Percentiles rank a stretch among this genome's conserved stretches.
Evolutionary conservation across 768 basidiomycete species (phyloP).

Genomic region (Gloeopeniophorella convolvens): DNA sequence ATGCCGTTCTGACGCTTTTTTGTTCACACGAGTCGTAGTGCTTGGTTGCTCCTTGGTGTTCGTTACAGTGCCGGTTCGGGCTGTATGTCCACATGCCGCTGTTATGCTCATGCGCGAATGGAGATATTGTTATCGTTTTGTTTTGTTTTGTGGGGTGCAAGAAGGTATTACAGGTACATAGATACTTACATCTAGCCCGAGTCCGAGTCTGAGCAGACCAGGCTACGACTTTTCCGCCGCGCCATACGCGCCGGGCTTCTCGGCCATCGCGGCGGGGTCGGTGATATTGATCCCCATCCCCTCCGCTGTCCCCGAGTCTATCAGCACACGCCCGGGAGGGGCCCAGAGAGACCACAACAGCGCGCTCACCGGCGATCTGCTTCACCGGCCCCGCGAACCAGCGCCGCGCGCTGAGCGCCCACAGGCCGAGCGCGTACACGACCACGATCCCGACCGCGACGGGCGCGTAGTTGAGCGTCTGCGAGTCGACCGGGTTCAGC

Average conservation of each 20-base stretch:
- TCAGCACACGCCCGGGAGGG: background rate
- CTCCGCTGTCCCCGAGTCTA: slow-evolving; percentile 32
- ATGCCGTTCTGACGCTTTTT: too few species aligned
- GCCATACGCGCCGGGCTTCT: background rate
- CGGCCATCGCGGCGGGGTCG: slow-evolving; percentile 29
- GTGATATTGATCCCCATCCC: slow-evolving; percentile 44
- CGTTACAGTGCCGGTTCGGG: too few species aligned
- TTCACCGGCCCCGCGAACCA: slow-evolving; percentile 69
- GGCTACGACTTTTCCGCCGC: too few species aligned
- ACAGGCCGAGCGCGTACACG: slow-evolving; percentile 57
- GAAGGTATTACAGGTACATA: too few species aligned
- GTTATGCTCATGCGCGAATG: too few species aligned
- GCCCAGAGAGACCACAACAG: background rate
- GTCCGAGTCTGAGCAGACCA: too few species aligned
- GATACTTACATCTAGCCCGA: too few species aligned
- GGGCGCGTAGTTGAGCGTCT: slow-evolving; percentile 69
- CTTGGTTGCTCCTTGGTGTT: too few species aligned
- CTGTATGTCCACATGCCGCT: too few species aligned
- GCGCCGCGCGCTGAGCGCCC: slow-evolving; percentile 62
- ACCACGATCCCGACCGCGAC: slow-evolving; percentile 74
- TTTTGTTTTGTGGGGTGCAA: too few species aligned
- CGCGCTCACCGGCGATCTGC: slow-evolving; percentile 39
- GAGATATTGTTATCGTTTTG: too few species aligned
- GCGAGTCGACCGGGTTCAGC: slow-evolving; percentile 59
- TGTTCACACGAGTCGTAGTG: too few species aligned